Percentiles rank a stretch among this genome's conserved stretches.
Evolutionary conservation across 106 monocot genomes (phyloP).

Genomic region (Dioscorea zingiberensis): DNA sequence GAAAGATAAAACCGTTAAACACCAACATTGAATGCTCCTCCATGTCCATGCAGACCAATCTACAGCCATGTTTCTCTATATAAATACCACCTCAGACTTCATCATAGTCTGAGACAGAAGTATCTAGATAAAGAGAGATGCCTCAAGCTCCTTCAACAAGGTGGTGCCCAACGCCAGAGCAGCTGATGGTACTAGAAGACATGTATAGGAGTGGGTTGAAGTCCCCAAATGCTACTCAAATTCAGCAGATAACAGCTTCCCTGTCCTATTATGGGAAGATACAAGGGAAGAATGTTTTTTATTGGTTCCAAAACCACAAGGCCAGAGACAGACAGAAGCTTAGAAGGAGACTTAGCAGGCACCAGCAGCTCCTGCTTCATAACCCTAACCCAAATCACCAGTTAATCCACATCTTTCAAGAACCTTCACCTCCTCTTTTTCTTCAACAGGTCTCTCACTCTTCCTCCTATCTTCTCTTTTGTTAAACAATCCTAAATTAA

Average conservation of each 20-base stretch:
- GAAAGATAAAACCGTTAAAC: no score
- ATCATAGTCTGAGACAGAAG: no score
- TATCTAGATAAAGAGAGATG: no score
- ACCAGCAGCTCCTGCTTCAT: constrained; percentile 26
- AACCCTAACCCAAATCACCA: background rate
- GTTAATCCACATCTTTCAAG: background rate
- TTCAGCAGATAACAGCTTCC: constrained; percentile 69
- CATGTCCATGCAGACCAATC: no score
- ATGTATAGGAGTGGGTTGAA: constrained; percentile 70
- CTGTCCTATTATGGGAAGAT: constrained; percentile 66
- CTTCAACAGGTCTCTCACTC: background rate
- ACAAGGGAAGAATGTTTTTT: constrained; percentile 83
- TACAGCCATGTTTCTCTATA: no score
- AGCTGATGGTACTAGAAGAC: constrained; percentile 80
- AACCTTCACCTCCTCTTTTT: constrained; percentile 7
- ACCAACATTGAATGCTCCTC: no score
- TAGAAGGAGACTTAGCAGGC: constrained; percentile 45
- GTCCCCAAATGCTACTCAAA: constrained; percentile 71
- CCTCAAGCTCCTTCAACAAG: constrained; percentile 65
- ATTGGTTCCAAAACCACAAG: constrained; percentile 94
- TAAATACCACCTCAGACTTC: no score
- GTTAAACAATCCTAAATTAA: background rate
- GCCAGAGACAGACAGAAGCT: constrained; percentile 75
- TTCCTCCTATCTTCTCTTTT: no score
- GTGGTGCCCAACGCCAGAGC: constrained; percentile 85